Percentiles rank a stretch among this genome's conserved stretches.
Evolutionary conservation across 2,329 filamentous ascomycete genomes (phyloP).

Genomic region (Penicillium griseofulvum): DNA sequence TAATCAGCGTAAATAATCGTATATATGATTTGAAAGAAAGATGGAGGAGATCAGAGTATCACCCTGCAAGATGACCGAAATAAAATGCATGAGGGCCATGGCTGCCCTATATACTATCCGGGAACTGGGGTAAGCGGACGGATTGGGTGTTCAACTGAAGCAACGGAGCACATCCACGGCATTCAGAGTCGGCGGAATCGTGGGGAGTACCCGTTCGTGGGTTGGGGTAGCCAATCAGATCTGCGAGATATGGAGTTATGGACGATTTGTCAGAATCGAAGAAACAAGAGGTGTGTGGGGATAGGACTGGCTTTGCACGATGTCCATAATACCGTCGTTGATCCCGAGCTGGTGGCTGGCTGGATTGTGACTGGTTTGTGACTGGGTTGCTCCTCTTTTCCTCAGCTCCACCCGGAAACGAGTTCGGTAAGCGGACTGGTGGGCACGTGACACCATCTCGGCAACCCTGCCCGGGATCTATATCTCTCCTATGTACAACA

Average conservation of each 20-base stretch:
- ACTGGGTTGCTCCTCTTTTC: background rate
- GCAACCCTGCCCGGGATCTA: slow-evolving; percentile 26
- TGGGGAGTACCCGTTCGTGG: slow-evolving; percentile 15
- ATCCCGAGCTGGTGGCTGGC: slow-evolving; percentile 20
- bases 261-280: slow-evolving; percentile 6
- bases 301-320: background rate
- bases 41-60: background rate
- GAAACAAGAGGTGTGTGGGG: slow-evolving; percentile 14
- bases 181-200: slow-evolving; percentile 36
- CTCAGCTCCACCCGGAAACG: slow-evolving; percentile 19
- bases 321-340: slow-evolving; percentile 26
- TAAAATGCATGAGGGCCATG: slow-evolving; percentile 17
- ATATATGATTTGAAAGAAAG: background rate
- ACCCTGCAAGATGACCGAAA: slow-evolving; percentile 10
- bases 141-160: slow-evolving; percentile 7
- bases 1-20: background rate
- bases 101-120: slow-evolving; percentile 27
- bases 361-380: background rate
- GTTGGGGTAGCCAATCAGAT: slow-evolving; percentile 9
- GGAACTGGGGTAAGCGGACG: slow-evolving; percentile 20
- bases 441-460: slow-evolving; percentile 26
- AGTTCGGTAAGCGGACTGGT: slow-evolving; percentile 32
- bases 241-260: background rate
- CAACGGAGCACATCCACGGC: slow-evolving; percentile 35
- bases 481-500: background rate